A percentile compares a stretch with the other conserved stretches of the same genome.
phyloP scores from a whole-genome alignment of 345 rosid species.

The Leavenworthia alabamica region DNA sequence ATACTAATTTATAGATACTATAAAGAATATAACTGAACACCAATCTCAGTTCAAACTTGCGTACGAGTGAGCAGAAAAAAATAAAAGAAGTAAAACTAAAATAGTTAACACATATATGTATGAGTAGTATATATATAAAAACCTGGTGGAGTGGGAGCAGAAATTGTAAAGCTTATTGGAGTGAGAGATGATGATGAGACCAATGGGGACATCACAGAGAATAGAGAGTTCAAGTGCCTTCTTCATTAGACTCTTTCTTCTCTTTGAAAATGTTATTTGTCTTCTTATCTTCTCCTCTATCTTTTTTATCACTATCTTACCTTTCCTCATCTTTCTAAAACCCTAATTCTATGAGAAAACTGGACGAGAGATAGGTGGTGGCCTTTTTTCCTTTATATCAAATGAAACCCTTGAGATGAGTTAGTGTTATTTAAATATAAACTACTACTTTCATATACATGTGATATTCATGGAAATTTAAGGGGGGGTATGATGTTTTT shows the following conservation, averaged over 20 bases:
- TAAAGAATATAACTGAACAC: not conserved
- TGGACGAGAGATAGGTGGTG: not conserved
- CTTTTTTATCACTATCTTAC: constrained; percentile 62
- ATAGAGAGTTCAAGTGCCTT: constrained; percentile 75
- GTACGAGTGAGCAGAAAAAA: not conserved
- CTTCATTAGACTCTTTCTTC: constrained; percentile 55
- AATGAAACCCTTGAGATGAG: constrained; percentile 15
- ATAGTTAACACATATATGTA: not conserved
- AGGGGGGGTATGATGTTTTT: no score
- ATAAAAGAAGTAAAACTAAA: not conserved
- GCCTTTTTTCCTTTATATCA: not conserved
- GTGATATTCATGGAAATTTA: not conserved
- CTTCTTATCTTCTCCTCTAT: constrained; percentile 70
- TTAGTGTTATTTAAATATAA: not conserved
- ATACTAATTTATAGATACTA: not conserved
- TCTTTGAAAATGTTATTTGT: constrained; percentile 70
- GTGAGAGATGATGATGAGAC: constrained; percentile 63
- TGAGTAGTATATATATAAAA: not conserved
- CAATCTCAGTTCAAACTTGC: not conserved
- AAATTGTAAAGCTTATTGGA: constrained; percentile 52
- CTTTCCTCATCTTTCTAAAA: constrained; percentile 52
- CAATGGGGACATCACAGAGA: constrained; percentile 64
- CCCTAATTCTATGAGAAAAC: constrained; percentile 8
- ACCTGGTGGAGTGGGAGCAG: constrained; percentile 13
- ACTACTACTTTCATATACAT: not conserved